phyloP scores from a whole-genome alignment of 2,329 filamentous ascomycete species.

The Stagonosporopsis vannaccii region DNA sequence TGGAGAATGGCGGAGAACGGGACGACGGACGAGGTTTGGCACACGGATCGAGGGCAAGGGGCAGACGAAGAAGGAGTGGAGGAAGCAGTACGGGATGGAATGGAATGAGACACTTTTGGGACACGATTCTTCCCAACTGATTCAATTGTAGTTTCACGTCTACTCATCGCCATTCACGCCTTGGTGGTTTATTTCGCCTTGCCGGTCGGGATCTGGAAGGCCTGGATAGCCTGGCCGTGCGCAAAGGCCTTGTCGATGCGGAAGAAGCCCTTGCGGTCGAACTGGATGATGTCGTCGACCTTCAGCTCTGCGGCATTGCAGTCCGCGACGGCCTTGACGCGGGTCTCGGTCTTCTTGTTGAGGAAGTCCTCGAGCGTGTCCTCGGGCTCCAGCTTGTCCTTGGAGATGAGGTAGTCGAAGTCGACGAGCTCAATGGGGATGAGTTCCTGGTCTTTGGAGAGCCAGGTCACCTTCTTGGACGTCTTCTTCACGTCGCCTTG shows the following conservation, averaged over 20 bases:
- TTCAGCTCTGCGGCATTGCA: constrained; percentile 80
- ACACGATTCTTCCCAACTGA: too few species aligned
- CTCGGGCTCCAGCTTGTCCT: constrained; percentile 88
- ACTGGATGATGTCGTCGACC: constrained; percentile 91
- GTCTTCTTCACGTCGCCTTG: constrained; percentile 94
- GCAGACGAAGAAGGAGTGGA: too few species aligned
- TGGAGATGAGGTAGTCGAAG: constrained; percentile 94
- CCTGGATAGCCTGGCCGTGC: constrained; percentile 66
- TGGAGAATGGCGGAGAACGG: too few species aligned
- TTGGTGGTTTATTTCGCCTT: constrained; percentile 56
- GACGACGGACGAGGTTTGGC: too few species aligned
- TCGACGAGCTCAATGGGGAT: constrained; percentile 87
- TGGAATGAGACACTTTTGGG: too few species aligned
- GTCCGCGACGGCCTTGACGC: constrained; percentile 79
- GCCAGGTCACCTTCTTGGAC: constrained; percentile 95
- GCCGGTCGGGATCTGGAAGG: constrained; percentile 75
- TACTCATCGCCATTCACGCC: too few species aligned
- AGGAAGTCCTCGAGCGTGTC: constrained; percentile 86
- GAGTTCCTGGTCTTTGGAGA: constrained; percentile 78
- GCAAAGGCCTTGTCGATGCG: constrained; percentile 74
- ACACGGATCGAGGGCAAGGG: too few species aligned
- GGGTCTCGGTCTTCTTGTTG: constrained; percentile 76
- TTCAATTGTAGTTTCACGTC: too few species aligned
- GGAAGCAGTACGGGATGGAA: too few species aligned
- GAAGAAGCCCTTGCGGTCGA: constrained; percentile 93